Evolutionary conservation across 768 basidiomycete genomes (phyloP), one percentile per base, ranked within the genome.

Genomic region (Punctularia strigosozonata): DNA sequence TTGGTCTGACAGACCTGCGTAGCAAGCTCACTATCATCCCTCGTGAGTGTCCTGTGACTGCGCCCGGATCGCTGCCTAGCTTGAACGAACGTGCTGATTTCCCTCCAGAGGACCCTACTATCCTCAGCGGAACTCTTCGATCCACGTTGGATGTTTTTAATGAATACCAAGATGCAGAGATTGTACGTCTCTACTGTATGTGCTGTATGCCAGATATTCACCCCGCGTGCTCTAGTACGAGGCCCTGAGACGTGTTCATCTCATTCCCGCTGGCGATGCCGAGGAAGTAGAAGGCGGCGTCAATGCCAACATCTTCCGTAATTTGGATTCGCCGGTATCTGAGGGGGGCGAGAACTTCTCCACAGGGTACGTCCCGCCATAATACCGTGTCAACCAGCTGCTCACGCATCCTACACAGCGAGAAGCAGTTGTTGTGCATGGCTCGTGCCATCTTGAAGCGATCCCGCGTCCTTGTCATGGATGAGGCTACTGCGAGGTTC

Each of bases 271-370:
- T 3, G 70, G 65, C 34, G 75, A 72, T 3, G 53, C 63, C 1
- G 69, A 59, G 22, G 71, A 71, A 44, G 65, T 58, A 10, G 55
- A 56, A 6, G 63, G 68, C 6, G 63, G 57, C 13, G 59, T 84
- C 40, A 89, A 89, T 44, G 64, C 53, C 22, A 89, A 89, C 43
- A 72, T 84, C 3, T 86, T 86, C 71, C 72, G 78, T 15, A 73
- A 79, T 49, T 61, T 87, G 5, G 82, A 88, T 44, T 80, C 77
- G 0, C 47, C 67, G 6, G 81, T 87, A 3, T 79, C 80, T 1
- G 87, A 91, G 60, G 84, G 82, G 1, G 86, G 85, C 14, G 89
- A 92, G 15, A 92, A 90, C 61, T 90, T 91, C 54, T 87, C 83
- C 0, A 81, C 83, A 5, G 84, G 83, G 80, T 82, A 41, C 33